Evolutionary conservation across 331 rosid genomes (phyloP).

Genomic region (Quercus tomentella): DNA sequence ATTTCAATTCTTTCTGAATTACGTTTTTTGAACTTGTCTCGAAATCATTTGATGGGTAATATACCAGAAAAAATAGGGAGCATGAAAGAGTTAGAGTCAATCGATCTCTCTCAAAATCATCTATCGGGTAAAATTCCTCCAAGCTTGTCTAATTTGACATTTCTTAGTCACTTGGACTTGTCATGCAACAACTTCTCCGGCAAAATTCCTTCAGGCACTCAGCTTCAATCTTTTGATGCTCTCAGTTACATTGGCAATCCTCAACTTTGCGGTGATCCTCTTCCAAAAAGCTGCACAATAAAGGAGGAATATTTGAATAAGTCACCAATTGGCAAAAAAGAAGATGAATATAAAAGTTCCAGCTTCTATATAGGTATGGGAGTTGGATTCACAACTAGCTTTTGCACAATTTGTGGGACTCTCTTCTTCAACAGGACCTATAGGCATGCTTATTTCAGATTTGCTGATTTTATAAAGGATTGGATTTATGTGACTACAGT

Average conservation of each 20-base stretch:
- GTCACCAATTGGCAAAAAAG: not conserved
- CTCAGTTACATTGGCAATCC: conserved; percentile 7
- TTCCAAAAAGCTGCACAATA: not conserved
- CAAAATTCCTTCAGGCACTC: conserved; percentile 26
- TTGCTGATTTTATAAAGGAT: not conserved
- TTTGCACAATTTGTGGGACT: conserved; percentile 22
- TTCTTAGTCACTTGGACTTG: not conserved
- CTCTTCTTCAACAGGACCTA: not conserved
- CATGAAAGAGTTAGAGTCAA: no score
- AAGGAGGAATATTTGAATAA: no score
- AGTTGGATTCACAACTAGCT: conserved; percentile 8
- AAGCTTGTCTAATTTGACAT: no score
- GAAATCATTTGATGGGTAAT: conserved; percentile 4
- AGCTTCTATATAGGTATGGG: conserved; percentile 14
- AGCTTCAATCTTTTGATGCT: conserved; percentile 17
- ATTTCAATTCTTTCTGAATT: not conserved
- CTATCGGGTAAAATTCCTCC: not conserved
- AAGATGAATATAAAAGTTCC: not conserved
- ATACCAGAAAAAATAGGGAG: not conserved
- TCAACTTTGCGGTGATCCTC: conserved; percentile 24
- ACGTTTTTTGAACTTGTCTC: conserved; percentile 14
- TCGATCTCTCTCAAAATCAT: no score
- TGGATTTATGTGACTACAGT: no score
- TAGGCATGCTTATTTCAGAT: conserved; percentile 7
- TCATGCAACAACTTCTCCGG: conserved; percentile 20